Percentiles rank a stretch among this genome's conserved stretches.
These are phyloP conservation scores for Groenewaldozyma tartarivorans DNA, from an alignment of 805 yeast genomes.

Conservation along the genomic window DNA sequence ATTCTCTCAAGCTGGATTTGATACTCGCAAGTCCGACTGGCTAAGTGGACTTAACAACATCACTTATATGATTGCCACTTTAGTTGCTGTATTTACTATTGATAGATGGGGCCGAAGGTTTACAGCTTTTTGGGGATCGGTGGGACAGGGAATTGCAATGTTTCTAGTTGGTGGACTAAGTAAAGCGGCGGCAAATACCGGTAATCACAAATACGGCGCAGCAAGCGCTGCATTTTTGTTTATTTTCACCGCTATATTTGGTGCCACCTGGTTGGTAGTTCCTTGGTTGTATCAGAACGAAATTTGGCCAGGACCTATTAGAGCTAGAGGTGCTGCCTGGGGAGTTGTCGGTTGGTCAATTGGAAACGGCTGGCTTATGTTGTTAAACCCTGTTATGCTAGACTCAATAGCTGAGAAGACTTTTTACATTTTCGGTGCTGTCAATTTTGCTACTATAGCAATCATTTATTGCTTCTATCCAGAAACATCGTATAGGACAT, in stretches of 20 bases:
- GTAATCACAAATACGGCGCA: slow-evolving; percentile 26
- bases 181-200: slow-evolving; percentile 20
- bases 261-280: slow-evolving; percentile 24
- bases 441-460: slow-evolving; percentile 19
- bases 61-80: no score
- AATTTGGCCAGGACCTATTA: slow-evolving; percentile 22
- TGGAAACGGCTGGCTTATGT: slow-evolving; percentile 30
- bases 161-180: no score
- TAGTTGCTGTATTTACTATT: no score
- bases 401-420: slow-evolving; percentile 24
- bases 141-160: no score
- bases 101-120: no score
- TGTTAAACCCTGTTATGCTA: slow-evolving; percentile 28
- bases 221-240: slow-evolving; percentile 29
- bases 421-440: slow-evolving; percentile 26
- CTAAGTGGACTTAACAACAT: not conserved
- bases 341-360: slow-evolving; percentile 23
- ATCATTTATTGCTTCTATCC: slow-evolving; percentile 46
- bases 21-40: no score
- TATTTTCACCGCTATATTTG: slow-evolving; percentile 28
- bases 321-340: slow-evolving; percentile 20
- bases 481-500: slow-evolving; percentile 48
- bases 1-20: no score
- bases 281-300: slow-evolving; percentile 25
- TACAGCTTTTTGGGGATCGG: no score